Evolutionary conservation across 192 early-diverging fungal species (phyloP), one percentile per base, ranked within the genome.

Genomic region (Rhizoclosmatium sp.): DNA sequence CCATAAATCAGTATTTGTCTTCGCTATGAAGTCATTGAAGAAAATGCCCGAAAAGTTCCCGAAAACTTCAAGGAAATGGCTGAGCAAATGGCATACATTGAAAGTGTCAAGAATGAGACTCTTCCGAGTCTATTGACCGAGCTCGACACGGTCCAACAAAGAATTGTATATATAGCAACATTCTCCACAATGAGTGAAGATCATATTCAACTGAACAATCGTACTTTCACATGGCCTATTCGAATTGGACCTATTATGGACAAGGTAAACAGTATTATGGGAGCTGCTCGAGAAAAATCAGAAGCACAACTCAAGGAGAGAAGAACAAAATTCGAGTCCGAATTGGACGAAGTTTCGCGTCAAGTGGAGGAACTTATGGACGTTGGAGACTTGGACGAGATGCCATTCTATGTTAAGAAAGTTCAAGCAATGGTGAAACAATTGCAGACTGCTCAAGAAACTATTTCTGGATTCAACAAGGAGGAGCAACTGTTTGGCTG

Each of bases 371-470:
- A 91, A 71, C 79, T 91, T 3, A 81, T 78, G 75, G 90, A 91
- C 39, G 90, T 91, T 23, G 89, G 89, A 7, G 90, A 91, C 64
- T 77, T 91, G 56, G 90, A 91, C 69, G 90, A 91, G 71, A 87
- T 91, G 89, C 89, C 89, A 5, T 91, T 91, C 77, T 91, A 91
- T 72, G 89, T 91, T 47, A 91, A 91, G 80, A 91, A 91, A 66
- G 90, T 91, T 39, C 86, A 89, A 70, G 81, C 80, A 14, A 77
- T 91, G 59, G 78, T 83, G 19, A 91, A 91, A 70, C 89, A 89
- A 61, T 82, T 91, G 3, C 80, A 82, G 69, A 65, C 76, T 10
- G 90, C 90, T 0, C 78, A 76, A 2, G 90, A 91, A 54, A 90
- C 87, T n/a, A 87, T 91, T 62, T 81, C 88, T 14, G 70, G 73